Percentiles rank a stretch among this genome's conserved stretches.
phyloP scores from a whole-genome alignment of 257 asterid species.

The Solanum paucissectum region DNA sequence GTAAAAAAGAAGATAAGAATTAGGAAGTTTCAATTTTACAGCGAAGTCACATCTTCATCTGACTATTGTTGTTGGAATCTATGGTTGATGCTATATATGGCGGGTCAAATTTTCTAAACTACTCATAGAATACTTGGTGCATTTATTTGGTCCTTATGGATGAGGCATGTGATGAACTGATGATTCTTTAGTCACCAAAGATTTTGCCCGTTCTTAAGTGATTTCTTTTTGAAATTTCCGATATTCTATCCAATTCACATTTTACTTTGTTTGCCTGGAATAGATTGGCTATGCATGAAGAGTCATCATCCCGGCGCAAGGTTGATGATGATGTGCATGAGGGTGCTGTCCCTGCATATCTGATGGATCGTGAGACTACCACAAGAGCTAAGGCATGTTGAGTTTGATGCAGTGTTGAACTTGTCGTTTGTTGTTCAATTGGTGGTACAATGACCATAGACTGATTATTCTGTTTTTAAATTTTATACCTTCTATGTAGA shows the following conservation, averaged over 20 bases:
- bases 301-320: conserved; percentile 69
- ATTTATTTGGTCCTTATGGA: neutral
- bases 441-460: neutral
- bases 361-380: conserved; percentile 92
- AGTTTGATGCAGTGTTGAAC: neutral
- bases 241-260: neutral
- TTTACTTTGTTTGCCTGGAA: neutral
- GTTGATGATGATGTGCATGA: conserved; percentile 83
- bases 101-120: neutral
- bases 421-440: neutral
- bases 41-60: neutral
- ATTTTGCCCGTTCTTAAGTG: neutral
- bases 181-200: neutral
- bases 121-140: neutral
- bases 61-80: neutral
- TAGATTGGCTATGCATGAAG: conserved; percentile 88
- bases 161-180: neutral
- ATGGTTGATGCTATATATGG: neutral
- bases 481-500: conserved; percentile 28
- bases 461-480: neutral
- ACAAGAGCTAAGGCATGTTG: conserved; percentile 72
- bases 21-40: neutral
- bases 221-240: neutral
- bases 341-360: conserved; percentile 94
- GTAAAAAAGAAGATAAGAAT: neutral